phyloP scores from a whole-genome alignment of 495 filamentous ascomycete genomes.

The Chaetomium cochliodes region DNA sequence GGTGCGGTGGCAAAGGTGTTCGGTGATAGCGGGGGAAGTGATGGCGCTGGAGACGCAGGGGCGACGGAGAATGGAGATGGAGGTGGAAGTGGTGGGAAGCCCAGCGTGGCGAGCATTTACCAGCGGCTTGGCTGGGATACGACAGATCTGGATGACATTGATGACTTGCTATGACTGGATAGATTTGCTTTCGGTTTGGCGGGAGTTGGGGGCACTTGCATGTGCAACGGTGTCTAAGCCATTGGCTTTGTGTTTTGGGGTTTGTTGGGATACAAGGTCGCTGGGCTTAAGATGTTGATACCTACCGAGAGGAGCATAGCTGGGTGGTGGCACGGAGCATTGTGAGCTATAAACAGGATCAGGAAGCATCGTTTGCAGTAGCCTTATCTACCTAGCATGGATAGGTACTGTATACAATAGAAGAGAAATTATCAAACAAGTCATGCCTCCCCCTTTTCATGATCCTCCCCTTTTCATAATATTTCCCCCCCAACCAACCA shows the following conservation, averaged over 20 bases:
- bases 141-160: conserved; percentile 42
- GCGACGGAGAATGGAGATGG: not conserved
- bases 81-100: not conserved
- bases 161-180: conserved; percentile 27
- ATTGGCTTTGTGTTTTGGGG: not conserved
- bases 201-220: not conserved
- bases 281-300: not conserved
- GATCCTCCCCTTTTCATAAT: too few species aligned
- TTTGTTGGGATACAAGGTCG: not conserved
- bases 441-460: not conserved
- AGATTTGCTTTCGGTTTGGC: conserved; percentile 10
- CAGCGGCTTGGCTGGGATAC: conserved; percentile 76
- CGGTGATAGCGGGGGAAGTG: not conserved
- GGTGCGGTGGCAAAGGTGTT: not conserved
- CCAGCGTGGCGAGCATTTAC: conserved; percentile 54
- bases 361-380: not conserved
- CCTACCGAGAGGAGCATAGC: not conserved
- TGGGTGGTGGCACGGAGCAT: not conserved
- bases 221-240: not conserved
- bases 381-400: not conserved
- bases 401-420: not conserved
- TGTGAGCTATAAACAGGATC: not conserved
- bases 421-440: not conserved
- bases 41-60: not conserved
- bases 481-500: not conserved